Conservation (phyloP, 2,329 filamentous ascomycete species). For the Verticillium dahliae region DNA sequence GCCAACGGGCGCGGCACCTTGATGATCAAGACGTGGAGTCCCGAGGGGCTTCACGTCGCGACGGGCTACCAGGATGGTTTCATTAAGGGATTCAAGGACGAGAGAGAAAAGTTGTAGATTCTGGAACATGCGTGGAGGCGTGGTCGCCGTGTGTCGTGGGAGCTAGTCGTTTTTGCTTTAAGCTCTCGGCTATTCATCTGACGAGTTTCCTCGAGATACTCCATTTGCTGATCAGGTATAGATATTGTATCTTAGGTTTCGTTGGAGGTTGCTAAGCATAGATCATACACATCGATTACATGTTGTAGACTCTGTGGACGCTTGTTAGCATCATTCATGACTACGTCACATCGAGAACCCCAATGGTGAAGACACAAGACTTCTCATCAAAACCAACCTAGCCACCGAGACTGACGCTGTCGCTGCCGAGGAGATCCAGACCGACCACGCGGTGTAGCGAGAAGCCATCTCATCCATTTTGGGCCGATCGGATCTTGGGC, state of each 20-base stretch:
- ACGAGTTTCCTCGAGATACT: too few species aligned
- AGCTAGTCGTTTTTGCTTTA: too few species aligned
- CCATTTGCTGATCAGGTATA: too few species aligned
- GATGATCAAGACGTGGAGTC: constrained; percentile 47
- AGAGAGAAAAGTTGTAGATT: constrained; percentile 16
- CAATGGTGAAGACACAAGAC: constrained; percentile 21
- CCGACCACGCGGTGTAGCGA: constrained; percentile 23
- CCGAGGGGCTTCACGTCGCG: constrained; percentile 43
- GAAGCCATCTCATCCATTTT: too few species aligned
- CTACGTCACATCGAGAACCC: constrained; percentile 17
- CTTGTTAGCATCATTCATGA: too few species aligned
- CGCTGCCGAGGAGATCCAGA: constrained; percentile 23
- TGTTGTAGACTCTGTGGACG: too few species aligned
- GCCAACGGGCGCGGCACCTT: constrained; percentile 39
- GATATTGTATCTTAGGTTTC: too few species aligned
- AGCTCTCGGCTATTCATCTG: too few species aligned
- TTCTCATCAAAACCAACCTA: constrained; percentile 37
- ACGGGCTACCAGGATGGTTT: constrained; percentile 50
- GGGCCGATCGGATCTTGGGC: too few species aligned
- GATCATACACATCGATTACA: too few species aligned
- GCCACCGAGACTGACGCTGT: constrained; percentile 22
- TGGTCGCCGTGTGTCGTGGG: too few species aligned
- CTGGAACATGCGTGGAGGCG: background rate
- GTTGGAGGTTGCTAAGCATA: too few species aligned
- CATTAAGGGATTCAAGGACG: constrained; percentile 13